Base-by-base conservation (phyloP, 169 alveolate species). In the Eimeria necatrix region DNA sequence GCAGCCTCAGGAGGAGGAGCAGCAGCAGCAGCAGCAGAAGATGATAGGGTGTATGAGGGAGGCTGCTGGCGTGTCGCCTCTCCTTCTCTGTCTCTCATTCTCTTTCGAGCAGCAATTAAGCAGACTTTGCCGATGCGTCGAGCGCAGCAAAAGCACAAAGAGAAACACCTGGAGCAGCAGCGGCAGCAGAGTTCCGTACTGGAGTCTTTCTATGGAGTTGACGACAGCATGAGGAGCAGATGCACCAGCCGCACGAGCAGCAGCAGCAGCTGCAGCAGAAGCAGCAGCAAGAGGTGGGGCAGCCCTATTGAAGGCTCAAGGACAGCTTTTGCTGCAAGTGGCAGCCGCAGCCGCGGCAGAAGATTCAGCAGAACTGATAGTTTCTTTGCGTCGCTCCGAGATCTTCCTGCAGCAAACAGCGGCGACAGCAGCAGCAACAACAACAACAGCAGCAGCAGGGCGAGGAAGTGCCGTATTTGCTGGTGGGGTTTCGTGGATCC, bases 401-500 rank as follows among this genome's bases (percentile, higher is more conserved):
- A 52, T 14, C 73, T 48, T 10, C 73, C 49, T 48, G 64, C 64
- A 24, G 32, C n/a, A 46, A 60, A 46, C 32, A 61, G 56, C 78
- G 26, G 80, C 61, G 16, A 59, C 80, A 24, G 61, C 48, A 12
- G 49, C 61, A 18, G 24, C 71, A 80, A 76, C 53, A 24, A 48
- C 64, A 16, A 26, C 64, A 48, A 60, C 26, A 53, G 93, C 81
- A 48, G 76, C 94, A 18, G 84, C 85, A 71, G 87, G 64, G 48
- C 22, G 59, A 3, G 20, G 12, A 20, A 22, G 53, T 51, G 94
- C 64, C 71, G 76, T 53, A 56, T 51, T 51, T 74, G 90, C 48
- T 61, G 32, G 71, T 53, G 95, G 91, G 91, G 90, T 22, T 84
- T 91, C 14, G 70, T 20, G 46, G 71, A 91, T 32, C 91, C 95